These are phyloP conservation scores for Oryza meridionalis DNA, from an alignment of 176 grass and related monocot species.

Conservation along the genomic window DNA sequence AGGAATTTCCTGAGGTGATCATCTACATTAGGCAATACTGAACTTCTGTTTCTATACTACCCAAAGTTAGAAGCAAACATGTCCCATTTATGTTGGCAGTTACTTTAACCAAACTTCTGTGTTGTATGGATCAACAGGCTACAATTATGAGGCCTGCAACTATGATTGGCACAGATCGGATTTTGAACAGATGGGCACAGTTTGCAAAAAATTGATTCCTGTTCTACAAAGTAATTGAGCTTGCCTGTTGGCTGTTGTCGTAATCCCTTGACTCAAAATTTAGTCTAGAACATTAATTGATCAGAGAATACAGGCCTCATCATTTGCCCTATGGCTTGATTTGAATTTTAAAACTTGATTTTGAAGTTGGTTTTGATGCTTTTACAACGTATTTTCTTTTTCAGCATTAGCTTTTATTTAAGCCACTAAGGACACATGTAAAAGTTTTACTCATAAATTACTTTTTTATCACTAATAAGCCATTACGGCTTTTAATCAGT, in stretches of 20 bases:
- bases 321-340: too few relatives aligned
- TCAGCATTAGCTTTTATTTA: too few relatives aligned
- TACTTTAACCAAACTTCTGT: not conserved
- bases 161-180: constrained; percentile 88
- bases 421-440: too few relatives aligned
- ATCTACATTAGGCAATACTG: constrained; percentile 14
- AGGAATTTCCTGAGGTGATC: constrained; percentile 78
- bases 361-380: too few relatives aligned
- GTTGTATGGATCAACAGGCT: constrained; percentile 55
- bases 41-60: not conserved
- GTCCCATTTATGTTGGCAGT: constrained; percentile 9
- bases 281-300: constrained; percentile 31
- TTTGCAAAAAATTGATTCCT: constrained; percentile 77
- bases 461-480: too few relatives aligned
- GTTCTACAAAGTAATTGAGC: constrained; percentile 75
- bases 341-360: too few relatives aligned
- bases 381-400: too few relatives aligned
- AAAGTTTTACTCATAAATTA: too few relatives aligned
- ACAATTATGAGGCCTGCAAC: constrained; percentile 90
- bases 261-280: constrained; percentile 22
- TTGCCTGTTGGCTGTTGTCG: constrained; percentile 9
- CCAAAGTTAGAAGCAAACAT: not conserved
- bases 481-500: too few relatives aligned
- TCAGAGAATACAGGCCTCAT: not conserved
- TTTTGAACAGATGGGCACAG: constrained; percentile 93